Base-by-base conservation (phyloP, 2,329 filamentous ascomycete genomes). In the Plenodomus tracheiphilus region DNA sequence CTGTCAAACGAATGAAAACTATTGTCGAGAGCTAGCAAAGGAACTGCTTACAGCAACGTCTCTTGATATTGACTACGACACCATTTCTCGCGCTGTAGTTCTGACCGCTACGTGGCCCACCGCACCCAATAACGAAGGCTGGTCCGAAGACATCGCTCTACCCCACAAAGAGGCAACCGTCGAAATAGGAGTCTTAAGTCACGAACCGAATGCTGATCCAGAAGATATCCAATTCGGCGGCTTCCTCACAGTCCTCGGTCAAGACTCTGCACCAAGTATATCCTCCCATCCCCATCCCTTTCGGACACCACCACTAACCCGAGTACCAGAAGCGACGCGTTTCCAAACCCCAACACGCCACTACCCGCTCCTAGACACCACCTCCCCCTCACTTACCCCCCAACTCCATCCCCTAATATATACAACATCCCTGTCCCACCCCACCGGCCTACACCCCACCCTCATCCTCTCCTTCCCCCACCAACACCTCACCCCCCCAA, bases 271-370 rank as follows among this genome's bases (percentile, higher is more conserved):
- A 56, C 84, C 89, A 10, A 80, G 82, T 83, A 77, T 46, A 74
- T 25, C 25, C 18, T 36, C 17, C 17, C 16, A 25, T 18, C 36
- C 4, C 34, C 15, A 17, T 30, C 16, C 16, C 21, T 17, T 16
- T n/a, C 10, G 5, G 6, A 36, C 4, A 1, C 7, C n/a, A 19
- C 13, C 9, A 51, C 45, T 54, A 55, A 43, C 32, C 34, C n/a
- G 10, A 13, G 5, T 15, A 21, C 42, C 56, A 82, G 88, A 87
- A 34, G 81, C 88, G 2, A 88, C 89, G 0, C 77, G 93, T 39
- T 97, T 97, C 75, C 85, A 88, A 37, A 95, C 96, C 59, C 85
- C 87, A 19, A 94, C 96, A 58, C 85, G 91, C 0, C 92, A 97
- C 71, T 84, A 88, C 59, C 76, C 81, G 11, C 74, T 82, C 13